Base-by-base conservation (phyloP, 345 rosid genomes). In the Aurinia saxatilis region DNA sequence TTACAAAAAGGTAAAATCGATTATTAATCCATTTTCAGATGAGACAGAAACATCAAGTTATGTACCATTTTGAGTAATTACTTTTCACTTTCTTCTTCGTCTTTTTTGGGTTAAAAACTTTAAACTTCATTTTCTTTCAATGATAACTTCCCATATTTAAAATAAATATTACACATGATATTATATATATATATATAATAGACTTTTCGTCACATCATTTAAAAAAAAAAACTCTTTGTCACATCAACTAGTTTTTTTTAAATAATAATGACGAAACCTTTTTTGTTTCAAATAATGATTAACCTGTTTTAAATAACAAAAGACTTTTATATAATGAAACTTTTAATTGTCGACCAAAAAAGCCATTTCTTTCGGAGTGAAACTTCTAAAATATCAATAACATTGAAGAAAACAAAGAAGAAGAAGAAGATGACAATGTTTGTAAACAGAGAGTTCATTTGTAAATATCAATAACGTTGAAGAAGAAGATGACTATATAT, bases 341-440 rank as follows among this genome's bases (percentile, higher is more conserved):
- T 6, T 65, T 55, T 46, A 15, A 16, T 47, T 55, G 33, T 65
- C 12, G 25, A 38, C 29, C 25, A 47, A 48, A 50, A 63, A 66
- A 50, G 27, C 40, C 50, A 48, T 25, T 49, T 19, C 39, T 51
- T 50, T 33, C 39, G 33, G 53, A 59, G 15, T 30, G 40, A 35
- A 59, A 17, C 39, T 21, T 42, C 27, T 23, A 8, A 50, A 25
- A n/a, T 34, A 17, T 23, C 4, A 27, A 3, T 18, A 54, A 21
- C 54, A 15, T 10, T 35, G 37, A 35, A 58, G 37, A 66, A 50
- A n/a, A n/a, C n/a, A n/a, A n/a, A n/a, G n/a, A n/a, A n/a, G n/a
- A n/a, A n/a, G n/a, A n/a, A n/a, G n/a, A n/a, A n/a, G n/a, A n/a
- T n/a, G n/a, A 51, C 27, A 34, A 8, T 27, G 60, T 46, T 34